Evolutionary conservation across 176 grass and related monocot species (phyloP), one percentile per base, ranked within the genome.

Genomic region (Oropetium thomaeum): DNA sequence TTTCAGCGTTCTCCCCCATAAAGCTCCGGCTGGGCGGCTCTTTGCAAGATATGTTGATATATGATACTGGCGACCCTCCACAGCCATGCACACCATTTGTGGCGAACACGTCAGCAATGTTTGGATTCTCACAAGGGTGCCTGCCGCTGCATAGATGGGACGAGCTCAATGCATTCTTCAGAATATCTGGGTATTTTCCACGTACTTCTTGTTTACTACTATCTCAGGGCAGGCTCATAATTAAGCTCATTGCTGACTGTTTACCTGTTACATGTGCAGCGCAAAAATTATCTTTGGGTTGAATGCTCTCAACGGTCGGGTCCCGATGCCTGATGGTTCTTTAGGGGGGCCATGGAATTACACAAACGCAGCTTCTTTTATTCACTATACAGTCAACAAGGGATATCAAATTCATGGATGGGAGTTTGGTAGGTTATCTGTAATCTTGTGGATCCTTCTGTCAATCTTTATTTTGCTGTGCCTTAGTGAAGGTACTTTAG

Each of bases 131-230:
- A 0, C 49, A 86, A 42, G 96, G 96, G 14, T 99, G 96, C 82
- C 72, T 99, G 41, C 87, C 89, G 0, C 58, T 95, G 91, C 32
- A 72, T 55, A 95, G 96, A 92, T 99, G 96, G 92, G 96, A 99
- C 28, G 91, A 90, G 55, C 96, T 99, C 31, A 99, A 92, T 35
- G 55, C 55, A 2, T 95, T 99, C 84, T 95, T 99, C 79, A 48
- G 74, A 25, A 90, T 87, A 61, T 53, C 96, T 12, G 84, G 91
- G 96, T 95, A 98, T 11, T 67, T 40, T 74, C 58, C 8, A 16
- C 10, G 3, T 39, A 30, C 28, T 44, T 51, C 26, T 41, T 55
- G 38, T 51, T 62, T 64, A 35, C 29, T n/a, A n/a, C n/a, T n/a
- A n/a, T n/a, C n/a, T 49, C 7, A 16, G 27, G 26, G 34, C 7